Conservation (phyloP, 371 early-diverging fungal genomes). For the Rhizopus sp. region DNA sequence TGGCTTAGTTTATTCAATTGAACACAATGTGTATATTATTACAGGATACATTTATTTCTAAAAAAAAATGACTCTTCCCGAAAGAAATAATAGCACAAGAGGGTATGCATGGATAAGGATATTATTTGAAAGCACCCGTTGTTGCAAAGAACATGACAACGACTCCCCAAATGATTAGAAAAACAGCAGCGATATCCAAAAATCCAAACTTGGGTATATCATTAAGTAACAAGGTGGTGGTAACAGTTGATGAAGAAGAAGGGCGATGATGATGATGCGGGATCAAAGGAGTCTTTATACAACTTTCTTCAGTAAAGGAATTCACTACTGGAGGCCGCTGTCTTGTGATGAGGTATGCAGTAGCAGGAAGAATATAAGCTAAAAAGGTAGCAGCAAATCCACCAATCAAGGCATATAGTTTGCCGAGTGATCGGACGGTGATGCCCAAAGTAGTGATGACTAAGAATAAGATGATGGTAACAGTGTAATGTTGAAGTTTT, state of each 20-base stretch:
- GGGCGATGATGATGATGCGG: slow-evolving; percentile 2
- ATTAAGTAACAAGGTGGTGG: slow-evolving; percentile 15
- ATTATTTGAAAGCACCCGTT: slow-evolving; percentile 25
- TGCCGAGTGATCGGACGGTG: slow-evolving; percentile 49
- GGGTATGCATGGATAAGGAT: slow-evolving; percentile 28
- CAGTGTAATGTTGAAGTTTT: slow-evolving; percentile 43
- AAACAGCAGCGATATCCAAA: slow-evolving; percentile 35
- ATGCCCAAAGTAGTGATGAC: slow-evolving; percentile 47
- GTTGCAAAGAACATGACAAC: slow-evolving; percentile 54
- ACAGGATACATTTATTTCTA: no score
- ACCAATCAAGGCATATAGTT: slow-evolving; percentile 58
- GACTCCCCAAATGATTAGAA: slow-evolving; percentile 41
- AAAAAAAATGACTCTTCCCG: background rate
- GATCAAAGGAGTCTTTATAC: slow-evolving; percentile 7
- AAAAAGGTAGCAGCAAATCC: slow-evolving; percentile 57
- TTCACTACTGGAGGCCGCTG: slow-evolving; percentile 9
- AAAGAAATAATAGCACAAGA: background rate
- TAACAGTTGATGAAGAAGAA: slow-evolving; percentile 7
- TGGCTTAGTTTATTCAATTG: no score
- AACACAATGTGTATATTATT: no score
- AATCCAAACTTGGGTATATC: slow-evolving; percentile 25
- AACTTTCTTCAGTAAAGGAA: background rate
- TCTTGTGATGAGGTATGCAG: slow-evolving; percentile 43
- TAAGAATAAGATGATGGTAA: slow-evolving; percentile 45
- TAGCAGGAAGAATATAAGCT: slow-evolving; percentile 61